Evolutionary conservation across 768 basidiomycete genomes (phyloP).

Genomic region (Suillus clintonianus): DNA sequence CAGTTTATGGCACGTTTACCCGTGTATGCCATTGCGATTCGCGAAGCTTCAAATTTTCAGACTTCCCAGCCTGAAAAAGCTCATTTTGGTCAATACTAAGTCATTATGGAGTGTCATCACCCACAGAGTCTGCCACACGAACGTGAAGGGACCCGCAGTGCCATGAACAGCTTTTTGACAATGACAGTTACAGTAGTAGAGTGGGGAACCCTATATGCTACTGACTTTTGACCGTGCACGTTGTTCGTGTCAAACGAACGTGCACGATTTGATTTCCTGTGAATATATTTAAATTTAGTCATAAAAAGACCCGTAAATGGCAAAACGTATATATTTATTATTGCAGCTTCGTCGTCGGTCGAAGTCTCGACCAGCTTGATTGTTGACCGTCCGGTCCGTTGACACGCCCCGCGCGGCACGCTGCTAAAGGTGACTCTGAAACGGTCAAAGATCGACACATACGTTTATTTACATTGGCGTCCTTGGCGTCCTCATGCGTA

Average conservation of each 20-base stretch:
- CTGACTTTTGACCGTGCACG: background rate
- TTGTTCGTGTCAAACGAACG: background rate
- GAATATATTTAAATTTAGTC: background rate
- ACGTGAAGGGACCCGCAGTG: background rate
- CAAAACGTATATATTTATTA: background rate
- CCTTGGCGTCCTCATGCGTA: no score
- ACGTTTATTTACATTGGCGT: no score
- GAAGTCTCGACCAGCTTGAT: background rate
- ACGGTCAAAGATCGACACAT: no score
- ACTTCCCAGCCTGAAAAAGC: background rate
- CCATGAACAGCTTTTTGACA: background rate
- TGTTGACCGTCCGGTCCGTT: background rate
- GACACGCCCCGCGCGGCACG: background rate
- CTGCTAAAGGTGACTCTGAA: no score
- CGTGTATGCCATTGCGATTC: no score
- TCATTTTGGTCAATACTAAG: background rate
- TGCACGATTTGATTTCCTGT: background rate
- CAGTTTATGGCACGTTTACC: conserved; percentile 1
- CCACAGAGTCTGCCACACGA: background rate
- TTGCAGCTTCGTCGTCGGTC: no score
- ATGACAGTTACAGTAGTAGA: background rate
- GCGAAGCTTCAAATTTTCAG: background rate
- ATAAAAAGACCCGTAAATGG: background rate
- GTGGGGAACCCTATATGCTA: background rate
- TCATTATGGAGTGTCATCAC: background rate